These are phyloP conservation scores for Trichoderma sp. DNA, from an alignment of 2,329 filamentous ascomycete species.

Conservation along the genomic window DNA sequence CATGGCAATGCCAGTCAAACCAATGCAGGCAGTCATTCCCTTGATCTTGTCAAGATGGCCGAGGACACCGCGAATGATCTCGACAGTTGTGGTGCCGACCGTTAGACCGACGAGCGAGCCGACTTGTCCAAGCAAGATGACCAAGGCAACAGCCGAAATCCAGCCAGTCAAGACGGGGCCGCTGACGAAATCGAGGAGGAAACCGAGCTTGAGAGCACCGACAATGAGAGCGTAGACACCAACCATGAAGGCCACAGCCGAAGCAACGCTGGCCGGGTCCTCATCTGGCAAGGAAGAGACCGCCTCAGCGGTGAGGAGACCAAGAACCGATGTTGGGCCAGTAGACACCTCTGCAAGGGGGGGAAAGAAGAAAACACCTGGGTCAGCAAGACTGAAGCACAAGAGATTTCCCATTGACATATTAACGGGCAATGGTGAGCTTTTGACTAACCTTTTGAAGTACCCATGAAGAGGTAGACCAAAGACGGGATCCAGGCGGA, in stretches of 20 bases:
- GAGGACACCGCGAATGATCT: constrained; percentile 58
- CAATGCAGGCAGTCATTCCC: constrained; percentile 57
- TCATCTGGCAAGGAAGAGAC: constrained; percentile 52
- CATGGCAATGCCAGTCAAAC: constrained; percentile 54
- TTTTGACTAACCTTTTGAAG: constrained; percentile 51
- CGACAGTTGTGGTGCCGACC: constrained; percentile 50
- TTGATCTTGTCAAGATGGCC: constrained; percentile 54
- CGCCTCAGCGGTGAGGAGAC: constrained; percentile 60
- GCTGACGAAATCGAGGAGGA: constrained; percentile 64
- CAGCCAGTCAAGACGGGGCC: constrained; percentile 62
- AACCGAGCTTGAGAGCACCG: constrained; percentile 61
- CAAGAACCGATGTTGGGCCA: constrained; percentile 62
- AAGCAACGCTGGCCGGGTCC: constrained; percentile 53
- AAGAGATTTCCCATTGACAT: neutral
- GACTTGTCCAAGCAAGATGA: constrained; percentile 63
- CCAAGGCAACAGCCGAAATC: constrained; percentile 63
- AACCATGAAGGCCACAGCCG: constrained; percentile 61
- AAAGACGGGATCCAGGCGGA: constrained; percentile 57
- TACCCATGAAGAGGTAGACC: constrained; percentile 58
- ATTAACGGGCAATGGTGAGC: neutral
- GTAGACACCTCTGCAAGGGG: constrained; percentile 53
- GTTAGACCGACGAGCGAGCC: constrained; percentile 57
- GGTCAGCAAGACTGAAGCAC: neutral
- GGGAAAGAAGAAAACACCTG: neutral
- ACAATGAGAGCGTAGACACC: constrained; percentile 58